Base-by-base conservation (phyloP, 176 grass and related monocot species). In the Olyra latifolia region DNA sequence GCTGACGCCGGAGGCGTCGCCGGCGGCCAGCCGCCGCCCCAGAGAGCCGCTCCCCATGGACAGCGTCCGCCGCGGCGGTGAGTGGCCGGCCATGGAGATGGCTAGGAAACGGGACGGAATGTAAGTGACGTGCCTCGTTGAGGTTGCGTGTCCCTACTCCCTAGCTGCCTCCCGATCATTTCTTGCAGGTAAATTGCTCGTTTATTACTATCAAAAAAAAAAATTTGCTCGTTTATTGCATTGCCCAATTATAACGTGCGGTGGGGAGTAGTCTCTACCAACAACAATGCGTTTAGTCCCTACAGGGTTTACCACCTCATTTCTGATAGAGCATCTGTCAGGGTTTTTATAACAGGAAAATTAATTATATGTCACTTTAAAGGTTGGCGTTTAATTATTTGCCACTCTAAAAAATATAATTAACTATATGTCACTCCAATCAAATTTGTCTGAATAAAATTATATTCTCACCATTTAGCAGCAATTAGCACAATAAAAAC, bases 41-140 rank as follows among this genome's bases (percentile, higher is more conserved):
- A 75, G 83, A 38, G 79, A 75, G 71, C 58, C 57, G 46, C 64
- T 22, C 3, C 76, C 65, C 56, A 85, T 62, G 3, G 77, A 87
- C 71, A 83, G 14, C 32, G 15, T 77, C 80, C 87, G 72, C 80
- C 84, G 39, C 14, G 82, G 77, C 54, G 71, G 77, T 16, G 76
- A 89, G 1, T 70, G 6, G 72, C 72, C 72, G 44, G 48, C 62
- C 79, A 82, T 82, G 76, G 85, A 20, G 41, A 22, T 7, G 14
- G 25, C 60, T 10, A 27, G 41, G 66, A 59, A n/a, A 60, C 30
- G 25, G 59, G 45, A 53, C 14, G 50, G 38, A 29, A 29, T 11
- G 14, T 10, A 43, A 22, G 38, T 3, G 24, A 5, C 15, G 16
- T 8, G 24, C 61, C 48, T 57, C 44, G 56, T 46, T 43, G 46